A percentile compares a stretch with the other conserved stretches of the same genome.
phyloP scores from a whole-genome alignment of 305 asterid genomes.

The Fraxinus floribunda region DNA sequence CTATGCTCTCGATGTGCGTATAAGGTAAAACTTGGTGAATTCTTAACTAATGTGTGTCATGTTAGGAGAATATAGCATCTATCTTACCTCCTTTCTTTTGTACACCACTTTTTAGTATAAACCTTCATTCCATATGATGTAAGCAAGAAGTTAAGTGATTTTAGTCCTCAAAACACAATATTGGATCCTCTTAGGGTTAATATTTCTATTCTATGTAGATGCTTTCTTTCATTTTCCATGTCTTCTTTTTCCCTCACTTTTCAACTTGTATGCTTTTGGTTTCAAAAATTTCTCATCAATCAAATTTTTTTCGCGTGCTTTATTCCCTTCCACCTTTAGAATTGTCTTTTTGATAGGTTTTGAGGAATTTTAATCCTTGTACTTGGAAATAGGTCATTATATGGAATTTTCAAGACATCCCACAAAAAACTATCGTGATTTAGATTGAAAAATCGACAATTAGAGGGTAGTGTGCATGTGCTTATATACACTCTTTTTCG shows the following conservation, averaged over 20 bases:
- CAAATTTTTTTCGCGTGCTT: not conserved
- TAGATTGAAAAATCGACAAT: not conserved
- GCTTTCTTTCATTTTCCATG: not conserved
- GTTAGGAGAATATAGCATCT: not conserved
- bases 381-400: not conserved
- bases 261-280: not conserved
- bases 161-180: not conserved
- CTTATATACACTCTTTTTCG: not conserved
- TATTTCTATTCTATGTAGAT: not conserved
- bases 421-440: not conserved
- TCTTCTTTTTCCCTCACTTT: not conserved
- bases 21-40: not conserved
- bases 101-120: not conserved
- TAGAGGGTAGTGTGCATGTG: not conserved
- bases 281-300: not conserved
- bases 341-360: conserved; percentile 1
- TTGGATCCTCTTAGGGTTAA: not conserved
- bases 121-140: not conserved
- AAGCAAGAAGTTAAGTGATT: not conserved
- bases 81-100: not conserved
- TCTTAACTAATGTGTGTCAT: not conserved
- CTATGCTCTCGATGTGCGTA: not conserved
- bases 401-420: not conserved
- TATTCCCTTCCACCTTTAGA: conserved; percentile 7
- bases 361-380: not conserved